Base-by-base conservation (phyloP, 352 stramenopile genomes). In the Globisporangium paroecandrum region DNA sequence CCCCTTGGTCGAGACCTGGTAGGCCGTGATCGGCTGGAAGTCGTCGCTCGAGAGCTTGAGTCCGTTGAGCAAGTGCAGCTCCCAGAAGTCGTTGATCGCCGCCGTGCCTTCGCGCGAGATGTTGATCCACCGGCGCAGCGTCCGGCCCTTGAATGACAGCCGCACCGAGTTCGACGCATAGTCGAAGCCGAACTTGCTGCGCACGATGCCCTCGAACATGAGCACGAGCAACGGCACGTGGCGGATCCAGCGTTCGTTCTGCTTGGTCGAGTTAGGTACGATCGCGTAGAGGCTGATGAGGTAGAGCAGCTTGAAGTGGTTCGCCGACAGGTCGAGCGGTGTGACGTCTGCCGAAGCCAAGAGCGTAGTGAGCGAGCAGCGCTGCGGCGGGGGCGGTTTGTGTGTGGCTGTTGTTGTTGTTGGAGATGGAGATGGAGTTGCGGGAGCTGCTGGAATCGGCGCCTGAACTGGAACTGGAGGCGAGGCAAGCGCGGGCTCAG, bases 261-360 rank as follows among this genome's bases (percentile, higher is more conserved):
- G 89, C 56, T 96, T 87, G 29, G 84, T 85, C 56, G 87, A 89
- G 62, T 91, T 89, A 27, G 94, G 92, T 41, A 90, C 87, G 58
- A 96, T 82, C 7, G 97, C 95, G 75, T 99, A 98, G 53, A 99
- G 71, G 41, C 90, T 96, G 67, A 99, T 93, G 64, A 99, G 81
- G 75, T 99, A 99, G 7, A 99, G 78, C 57, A 99, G 69, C 64
- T 98, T 95, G 77, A 98, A 98, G 74, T 99, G 97, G 74, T 98
- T 99, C 64, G 97, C 78, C 58, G 93, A 97, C 13, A 99, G 76
- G 32, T 95, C 76, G 3, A 64, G 46, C 8, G 71, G 69, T 25
- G 34, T 68, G 25, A 62, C 56, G 34, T 46, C 47, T 18, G 38
- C 32, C 58, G 51, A 56, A 18, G 4, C 9, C 27, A 46, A 29